phyloP scores from a whole-genome alignment of 2,329 filamentous ascomycete species.

The Mollisia scopiformis region DNA sequence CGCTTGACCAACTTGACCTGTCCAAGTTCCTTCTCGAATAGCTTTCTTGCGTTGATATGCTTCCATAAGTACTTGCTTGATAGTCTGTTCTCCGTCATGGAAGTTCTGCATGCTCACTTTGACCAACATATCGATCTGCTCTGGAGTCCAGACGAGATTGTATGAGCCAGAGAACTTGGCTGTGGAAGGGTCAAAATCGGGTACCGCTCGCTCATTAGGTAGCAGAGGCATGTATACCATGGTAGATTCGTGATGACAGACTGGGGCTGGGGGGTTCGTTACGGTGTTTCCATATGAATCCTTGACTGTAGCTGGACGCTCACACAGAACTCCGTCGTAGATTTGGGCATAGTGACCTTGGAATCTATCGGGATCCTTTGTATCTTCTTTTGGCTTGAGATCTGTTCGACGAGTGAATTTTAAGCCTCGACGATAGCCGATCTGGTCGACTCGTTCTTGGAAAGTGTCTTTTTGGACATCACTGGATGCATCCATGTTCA shows the following conservation, averaged over 20 bases:
- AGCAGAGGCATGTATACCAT: conserved; percentile 3
- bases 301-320: not conserved
- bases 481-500: not conserved
- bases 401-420: conserved; percentile 35
- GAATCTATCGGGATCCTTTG: conserved; percentile 34
- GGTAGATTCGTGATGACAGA: not conserved
- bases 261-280: not conserved
- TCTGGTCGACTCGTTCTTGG: conserved; percentile 37
- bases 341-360: conserved; percentile 33
- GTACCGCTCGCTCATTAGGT: conserved; percentile 37
- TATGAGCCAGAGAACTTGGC: conserved; percentile 37
- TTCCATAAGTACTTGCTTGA: not conserved
- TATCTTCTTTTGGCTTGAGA: conserved; percentile 26
- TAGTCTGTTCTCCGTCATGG: not conserved
- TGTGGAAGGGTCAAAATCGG: conserved; percentile 36
- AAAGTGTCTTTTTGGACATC: conserved; percentile 40
- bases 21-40: not conserved
- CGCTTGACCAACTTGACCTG: not conserved
- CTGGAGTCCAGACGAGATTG: conserved; percentile 38
- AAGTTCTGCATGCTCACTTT: not conserved
- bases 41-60: conserved; percentile 1
- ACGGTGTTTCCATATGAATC: not conserved
- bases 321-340: not conserved
- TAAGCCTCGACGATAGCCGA: conserved; percentile 35
- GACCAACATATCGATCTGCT: conserved; percentile 38